Base-by-base conservation (phyloP, 2,329 filamentous ascomycete genomes). In the Neofusicoccum parvum region DNA sequence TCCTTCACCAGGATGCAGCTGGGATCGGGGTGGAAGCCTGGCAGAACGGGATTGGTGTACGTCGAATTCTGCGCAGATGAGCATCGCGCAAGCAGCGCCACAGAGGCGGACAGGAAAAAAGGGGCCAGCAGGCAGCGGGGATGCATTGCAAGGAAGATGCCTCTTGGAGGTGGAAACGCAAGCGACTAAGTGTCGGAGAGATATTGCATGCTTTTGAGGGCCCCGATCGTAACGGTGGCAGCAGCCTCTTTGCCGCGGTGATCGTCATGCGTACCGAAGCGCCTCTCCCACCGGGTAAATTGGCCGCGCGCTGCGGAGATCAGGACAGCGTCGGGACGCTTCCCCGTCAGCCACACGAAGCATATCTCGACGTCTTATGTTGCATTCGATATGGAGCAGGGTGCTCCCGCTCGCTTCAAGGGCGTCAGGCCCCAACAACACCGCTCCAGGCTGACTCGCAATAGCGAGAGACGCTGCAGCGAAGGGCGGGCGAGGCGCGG, bases 21-120 rank as follows among this genome's bases (percentile, higher is more conserved):
- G 1, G 81, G 81, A 67, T 83, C 81, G 0, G 81, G 78, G 59
- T 81, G 75, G 62, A 79, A 83, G 12, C 81, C 81, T 3, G 81
- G 78, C 2, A 84, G 68, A 32, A 83, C 79, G 1, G 81, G 81
- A 68, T 83, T 83, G 32, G 48, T 65, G 36, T 62, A 62, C 4
- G 43, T 50, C 43, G 45, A 49, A 11, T 49, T 49, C 34, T 41
- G 41, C 14, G 15, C 41, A 41, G 53, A 14, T 27, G 37, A 27
- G 27, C 43, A 60, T 37, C 36, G 34, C 11, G 43, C 27, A 23
- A 60, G 43, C 23, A 20, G 27, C 14, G 58, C 32, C 34, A 48
- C n/a, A 15, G 7, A 32, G 34, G 53, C 53, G 32, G 37, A 43
- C 5, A 56, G 37, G 7, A 59, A n/a, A n/a, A 62, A 41, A 17